Percentiles rank a stretch among this genome's conserved stretches.
These are phyloP conservation scores for Jamesozyma gamospora DNA, from an alignment of 805 yeast genomes.

Conservation along the genomic window DNA sequence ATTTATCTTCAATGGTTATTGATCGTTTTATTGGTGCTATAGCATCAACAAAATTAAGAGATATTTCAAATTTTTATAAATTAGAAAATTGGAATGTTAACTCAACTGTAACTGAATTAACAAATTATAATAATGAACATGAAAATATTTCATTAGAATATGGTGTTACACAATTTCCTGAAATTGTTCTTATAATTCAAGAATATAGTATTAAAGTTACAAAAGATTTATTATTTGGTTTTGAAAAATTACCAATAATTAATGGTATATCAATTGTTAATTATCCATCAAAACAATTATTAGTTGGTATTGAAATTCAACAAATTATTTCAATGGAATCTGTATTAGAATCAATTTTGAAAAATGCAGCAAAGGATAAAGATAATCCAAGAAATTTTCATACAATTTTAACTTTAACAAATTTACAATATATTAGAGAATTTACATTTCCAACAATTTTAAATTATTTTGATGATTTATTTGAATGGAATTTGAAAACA, in stretches of 20 bases:
- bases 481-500: constrained; percentile 37
- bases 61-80: constrained; percentile 33
- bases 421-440: constrained; percentile 39
- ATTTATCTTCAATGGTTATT: constrained; percentile 30
- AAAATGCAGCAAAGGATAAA: constrained; percentile 34
- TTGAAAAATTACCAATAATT: constrained; percentile 28
- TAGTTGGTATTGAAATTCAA: constrained; percentile 33
- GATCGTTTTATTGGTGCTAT: constrained; percentile 39
- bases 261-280: constrained; percentile 30
- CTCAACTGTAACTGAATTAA: constrained; percentile 13
- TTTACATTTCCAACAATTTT: constrained; percentile 40
- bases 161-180: constrained; percentile 33
- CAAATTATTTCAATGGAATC: constrained; percentile 38
- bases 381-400: constrained; percentile 35
- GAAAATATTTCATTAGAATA: constrained; percentile 10
- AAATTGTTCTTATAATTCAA: constrained; percentile 28
- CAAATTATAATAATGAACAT: constrained; percentile 1
- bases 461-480: constrained; percentile 40
- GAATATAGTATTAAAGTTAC: constrained; percentile 27
- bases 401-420: constrained; percentile 43
- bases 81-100: constrained; percentile 34
- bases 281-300: constrained; percentile 29
- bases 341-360: constrained; percentile 34
- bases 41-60: constrained; percentile 43
- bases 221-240: constrained; percentile 28